phyloP scores from a whole-genome alignment of 768 basidiomycete species.

The Lepiota venenata region DNA sequence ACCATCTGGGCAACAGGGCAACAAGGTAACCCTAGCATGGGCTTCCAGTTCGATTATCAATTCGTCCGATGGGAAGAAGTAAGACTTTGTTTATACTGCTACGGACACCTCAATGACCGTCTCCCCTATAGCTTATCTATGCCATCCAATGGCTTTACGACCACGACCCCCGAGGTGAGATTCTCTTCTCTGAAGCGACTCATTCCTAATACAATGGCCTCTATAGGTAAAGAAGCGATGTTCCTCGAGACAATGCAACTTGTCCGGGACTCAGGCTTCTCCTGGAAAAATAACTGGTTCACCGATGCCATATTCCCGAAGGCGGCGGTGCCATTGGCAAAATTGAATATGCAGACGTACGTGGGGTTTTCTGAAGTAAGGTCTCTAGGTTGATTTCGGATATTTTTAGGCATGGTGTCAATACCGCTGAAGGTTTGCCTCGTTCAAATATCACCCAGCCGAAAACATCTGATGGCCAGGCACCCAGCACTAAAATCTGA shows the following conservation, averaged over 20 bases:
- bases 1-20: slow-evolving; percentile 32
- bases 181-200: not conserved
- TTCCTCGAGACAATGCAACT: slow-evolving; percentile 40
- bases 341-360: slow-evolving; percentile 30
- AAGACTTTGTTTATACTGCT: not conserved
- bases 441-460: not conserved
- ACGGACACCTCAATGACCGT: not conserved
- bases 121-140: slow-evolving; percentile 27
- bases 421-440: slow-evolving; percentile 31
- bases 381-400: not conserved
- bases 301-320: slow-evolving; percentile 33
- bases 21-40: slow-evolving; percentile 31
- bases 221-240: slow-evolving; percentile 29
- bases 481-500: slow-evolving; percentile 36
- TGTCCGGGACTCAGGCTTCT: slow-evolving; percentile 33
- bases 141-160: slow-evolving; percentile 38
- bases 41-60: slow-evolving; percentile 41
- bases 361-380: slow-evolving; percentile 6
- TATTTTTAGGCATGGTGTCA: slow-evolving; percentile 34
- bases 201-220: not conserved
- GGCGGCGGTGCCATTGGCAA: slow-evolving; percentile 21
- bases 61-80: slow-evolving; percentile 42
- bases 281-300: slow-evolving; percentile 41
- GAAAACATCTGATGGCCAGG: not conserved
- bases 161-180: slow-evolving; percentile 32